These are phyloP conservation scores for Sesbania bispinosa DNA, from an alignment of 306 rosid genomes.

Conservation along the genomic window DNA sequence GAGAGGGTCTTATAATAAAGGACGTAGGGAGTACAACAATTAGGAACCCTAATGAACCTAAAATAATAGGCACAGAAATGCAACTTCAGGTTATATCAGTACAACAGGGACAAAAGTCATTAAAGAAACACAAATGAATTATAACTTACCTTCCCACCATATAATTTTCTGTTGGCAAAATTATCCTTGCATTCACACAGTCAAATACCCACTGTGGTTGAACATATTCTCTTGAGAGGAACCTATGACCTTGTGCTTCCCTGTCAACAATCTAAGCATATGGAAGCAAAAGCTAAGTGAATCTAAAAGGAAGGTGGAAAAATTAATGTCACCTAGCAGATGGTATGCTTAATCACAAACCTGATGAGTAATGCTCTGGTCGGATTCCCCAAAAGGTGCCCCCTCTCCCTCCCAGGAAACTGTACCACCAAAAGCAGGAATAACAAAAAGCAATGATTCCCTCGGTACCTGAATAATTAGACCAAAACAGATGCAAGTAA, in stretches of 20 bases:
- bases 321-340: neutral
- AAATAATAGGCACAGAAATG: neutral
- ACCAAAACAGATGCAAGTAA: constrained; percentile 1
- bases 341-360: constrained; percentile 29
- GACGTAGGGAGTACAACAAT: too few species aligned
- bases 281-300: constrained; percentile 23
- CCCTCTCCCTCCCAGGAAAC: constrained; percentile 96
- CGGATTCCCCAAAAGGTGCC: constrained; percentile 75
- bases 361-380: constrained; percentile 82
- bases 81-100: neutral
- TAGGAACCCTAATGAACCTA: neutral
- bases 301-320: neutral
- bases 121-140: neutral
- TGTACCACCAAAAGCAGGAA: constrained; percentile 91
- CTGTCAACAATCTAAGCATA: constrained; percentile 75
- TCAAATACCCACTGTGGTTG: constrained; percentile 98
- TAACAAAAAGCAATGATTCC: constrained; percentile 79
- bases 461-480: constrained; percentile 65
- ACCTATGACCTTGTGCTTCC: constrained; percentile 65
- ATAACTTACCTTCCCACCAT: constrained; percentile 76
- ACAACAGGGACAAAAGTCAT: neutral
- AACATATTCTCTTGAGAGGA: constrained; percentile 74
- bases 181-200: constrained; percentile 68
- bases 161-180: constrained; percentile 73
- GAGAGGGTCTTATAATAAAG: too few species aligned